A percentile compares a stretch with the other conserved stretches of the same genome.
These are phyloP conservation scores for Zygoascus tannicola DNA, from an alignment of 805 yeast genomes.

Conservation along the genomic window DNA sequence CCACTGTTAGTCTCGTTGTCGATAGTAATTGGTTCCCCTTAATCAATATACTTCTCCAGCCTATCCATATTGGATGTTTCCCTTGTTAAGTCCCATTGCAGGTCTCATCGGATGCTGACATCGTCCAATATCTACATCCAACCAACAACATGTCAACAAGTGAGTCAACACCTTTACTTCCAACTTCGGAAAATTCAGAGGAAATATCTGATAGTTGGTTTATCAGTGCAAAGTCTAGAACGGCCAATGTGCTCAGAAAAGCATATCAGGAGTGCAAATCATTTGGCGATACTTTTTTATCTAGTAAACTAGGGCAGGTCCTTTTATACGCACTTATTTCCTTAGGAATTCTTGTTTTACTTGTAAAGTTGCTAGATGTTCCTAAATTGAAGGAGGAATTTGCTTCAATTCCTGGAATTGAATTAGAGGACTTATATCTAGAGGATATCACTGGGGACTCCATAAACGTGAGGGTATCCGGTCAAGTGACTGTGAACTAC, in stretches of 20 bases:
- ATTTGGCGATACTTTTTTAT: too few relatives aligned
- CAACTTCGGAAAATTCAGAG: neutral
- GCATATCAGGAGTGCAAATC: neutral
- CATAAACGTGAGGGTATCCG: slow-evolving; percentile 11
- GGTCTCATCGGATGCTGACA: too few relatives aligned
- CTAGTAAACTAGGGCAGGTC: neutral
- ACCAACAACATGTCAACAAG: neutral
- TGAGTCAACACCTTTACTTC: neutral
- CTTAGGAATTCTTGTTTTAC: neutral
- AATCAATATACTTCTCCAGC: too few relatives aligned
- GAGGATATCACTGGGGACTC: slow-evolving; percentile 12
- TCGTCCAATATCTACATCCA: neutral
- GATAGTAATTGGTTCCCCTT: too few relatives aligned
- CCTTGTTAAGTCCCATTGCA: too few relatives aligned
- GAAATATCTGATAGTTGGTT: neutral
- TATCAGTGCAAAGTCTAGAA: neutral
- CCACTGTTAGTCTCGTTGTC: too few relatives aligned
- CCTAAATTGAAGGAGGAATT: neutral
- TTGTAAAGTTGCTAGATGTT: neutral
- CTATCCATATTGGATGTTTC: too few relatives aligned
- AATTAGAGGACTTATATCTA: slow-evolving; percentile 7
- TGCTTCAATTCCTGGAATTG: neutral
- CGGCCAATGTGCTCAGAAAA: neutral
- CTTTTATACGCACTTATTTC: neutral
- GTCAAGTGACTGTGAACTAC: slow-evolving; percentile 12